Percentiles rank a stretch among this genome's conserved stretches.
Conservation (phyloP, 2,329 filamentous ascomycete species). For the Rhynchosporium graminicola region DNA sequence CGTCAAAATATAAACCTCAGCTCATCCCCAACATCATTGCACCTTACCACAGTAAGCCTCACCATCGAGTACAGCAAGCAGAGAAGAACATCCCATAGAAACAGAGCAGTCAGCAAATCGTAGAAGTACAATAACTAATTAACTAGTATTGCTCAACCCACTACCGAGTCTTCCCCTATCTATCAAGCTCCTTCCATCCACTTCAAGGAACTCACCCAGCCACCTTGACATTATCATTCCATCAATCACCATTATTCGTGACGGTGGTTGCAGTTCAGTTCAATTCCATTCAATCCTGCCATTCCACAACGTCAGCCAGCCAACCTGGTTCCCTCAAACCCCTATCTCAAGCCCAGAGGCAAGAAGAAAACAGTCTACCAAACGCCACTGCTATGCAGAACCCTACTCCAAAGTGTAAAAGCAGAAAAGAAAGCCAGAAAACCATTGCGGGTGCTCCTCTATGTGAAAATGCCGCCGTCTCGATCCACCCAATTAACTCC, state of each 20-base stretch:
- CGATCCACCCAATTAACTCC: background rate
- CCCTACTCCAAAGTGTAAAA: slow-evolving; percentile 3
- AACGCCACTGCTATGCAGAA: slow-evolving; percentile 14
- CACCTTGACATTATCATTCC: background rate
- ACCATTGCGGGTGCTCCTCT: background rate
- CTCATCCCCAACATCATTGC: too few species aligned
- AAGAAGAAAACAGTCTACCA: background rate
- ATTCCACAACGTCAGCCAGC: background rate
- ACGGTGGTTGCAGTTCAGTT: background rate
- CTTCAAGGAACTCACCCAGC: background rate
- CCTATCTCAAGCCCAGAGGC: background rate
- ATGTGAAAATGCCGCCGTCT: slow-evolving; percentile 5
- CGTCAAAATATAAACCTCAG: too few species aligned
- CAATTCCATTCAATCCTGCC: background rate
- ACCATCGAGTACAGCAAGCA: too few species aligned
- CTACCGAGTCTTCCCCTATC: too few species aligned
- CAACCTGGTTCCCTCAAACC: background rate
- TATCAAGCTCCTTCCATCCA: background rate
- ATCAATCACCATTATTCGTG: background rate
- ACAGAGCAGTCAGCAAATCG: too few species aligned
- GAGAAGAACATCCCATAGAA: too few species aligned
- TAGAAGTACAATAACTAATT: too few species aligned
- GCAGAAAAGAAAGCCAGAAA: background rate
- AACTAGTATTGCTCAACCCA: too few species aligned
- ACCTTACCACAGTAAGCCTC: too few species aligned